Conservation (phyloP, 106 monocot species). For the Xerophyta viscosa region DNA sequence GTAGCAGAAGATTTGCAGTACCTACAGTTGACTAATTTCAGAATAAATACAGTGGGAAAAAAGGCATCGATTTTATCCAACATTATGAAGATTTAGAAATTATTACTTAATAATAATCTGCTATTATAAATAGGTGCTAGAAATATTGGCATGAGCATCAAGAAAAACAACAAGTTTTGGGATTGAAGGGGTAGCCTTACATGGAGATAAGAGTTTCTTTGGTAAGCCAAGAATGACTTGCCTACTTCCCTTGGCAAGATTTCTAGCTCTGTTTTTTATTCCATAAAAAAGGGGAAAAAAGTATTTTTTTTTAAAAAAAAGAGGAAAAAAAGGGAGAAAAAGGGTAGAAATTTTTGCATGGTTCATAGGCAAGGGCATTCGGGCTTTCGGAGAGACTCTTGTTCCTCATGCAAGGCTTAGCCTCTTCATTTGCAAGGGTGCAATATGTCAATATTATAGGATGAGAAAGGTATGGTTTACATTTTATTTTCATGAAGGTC, state of each 20-base stretch:
- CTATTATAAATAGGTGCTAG: neutral
- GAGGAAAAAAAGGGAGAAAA: too few relatives aligned
- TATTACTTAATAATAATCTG: neutral
- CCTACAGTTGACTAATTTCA: neutral
- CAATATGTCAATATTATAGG: neutral
- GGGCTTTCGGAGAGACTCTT: neutral
- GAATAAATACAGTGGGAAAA: neutral
- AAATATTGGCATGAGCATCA: neutral
- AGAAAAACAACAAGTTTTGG: neutral
- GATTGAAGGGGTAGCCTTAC: neutral
- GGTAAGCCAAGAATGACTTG: neutral
- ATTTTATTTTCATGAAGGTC: neutral
- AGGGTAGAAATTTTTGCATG: too few relatives aligned
- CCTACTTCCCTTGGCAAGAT: neutral
- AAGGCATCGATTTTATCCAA: neutral
- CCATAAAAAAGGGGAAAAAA: too few relatives aligned
- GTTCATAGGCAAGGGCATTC: neutral
- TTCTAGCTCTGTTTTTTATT: neutral
- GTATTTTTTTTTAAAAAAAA: too few relatives aligned
- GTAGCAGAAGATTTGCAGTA: neutral
- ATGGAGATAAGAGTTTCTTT: neutral
- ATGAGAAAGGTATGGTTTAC: too few relatives aligned
- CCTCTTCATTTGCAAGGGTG: neutral
- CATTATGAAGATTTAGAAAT: neutral
- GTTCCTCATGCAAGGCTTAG: neutral